Conservation (phyloP, 805 yeast genomes). For the Blastobotrys attinorum region DNA sequence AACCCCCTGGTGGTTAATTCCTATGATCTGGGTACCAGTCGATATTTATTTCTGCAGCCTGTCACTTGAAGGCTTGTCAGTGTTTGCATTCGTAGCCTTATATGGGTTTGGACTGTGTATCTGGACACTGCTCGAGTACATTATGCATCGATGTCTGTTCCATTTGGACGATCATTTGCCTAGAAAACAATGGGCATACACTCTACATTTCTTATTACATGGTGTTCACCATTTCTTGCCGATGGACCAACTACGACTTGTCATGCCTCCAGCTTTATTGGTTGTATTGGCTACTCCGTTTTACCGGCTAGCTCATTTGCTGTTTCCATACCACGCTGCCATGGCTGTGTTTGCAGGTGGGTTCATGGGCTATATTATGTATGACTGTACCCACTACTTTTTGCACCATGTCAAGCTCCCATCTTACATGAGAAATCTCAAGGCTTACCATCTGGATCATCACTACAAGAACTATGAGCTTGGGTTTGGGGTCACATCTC, state of each 20-base stretch:
- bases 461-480: conserved; percentile 95
- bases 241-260: conserved; percentile 89
- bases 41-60: conserved; percentile 54
- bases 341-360: conserved; percentile 96
- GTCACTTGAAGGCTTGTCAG: conserved; percentile 47
- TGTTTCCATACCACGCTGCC: conserved; percentile 77
- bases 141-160: conserved; percentile 83
- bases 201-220: conserved; percentile 83
- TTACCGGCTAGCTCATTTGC: conserved; percentile 62
- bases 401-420: conserved; percentile 88
- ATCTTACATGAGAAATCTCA: conserved; percentile 61
- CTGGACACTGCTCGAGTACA: conserved; percentile 90
- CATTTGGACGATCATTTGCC: conserved; percentile 88
- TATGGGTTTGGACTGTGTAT: conserved; percentile 78
- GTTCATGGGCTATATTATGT: conserved; percentile 82
- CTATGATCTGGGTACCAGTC: conserved; percentile 78
- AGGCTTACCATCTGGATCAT: conserved; percentile 91
- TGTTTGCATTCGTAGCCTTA: conserved; percentile 41
- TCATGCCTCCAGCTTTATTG: conserved; percentile 92
- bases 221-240: conserved; percentile 98
- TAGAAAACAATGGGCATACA: conserved; percentile 61
- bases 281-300: conserved; percentile 68
- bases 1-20: conserved; percentile 95
- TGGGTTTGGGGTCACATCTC: conserved; percentile 93
- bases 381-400: conserved; percentile 91